Base-by-base conservation (phyloP, 192 early-diverging fungal genomes). In the Dispira parvispora region DNA sequence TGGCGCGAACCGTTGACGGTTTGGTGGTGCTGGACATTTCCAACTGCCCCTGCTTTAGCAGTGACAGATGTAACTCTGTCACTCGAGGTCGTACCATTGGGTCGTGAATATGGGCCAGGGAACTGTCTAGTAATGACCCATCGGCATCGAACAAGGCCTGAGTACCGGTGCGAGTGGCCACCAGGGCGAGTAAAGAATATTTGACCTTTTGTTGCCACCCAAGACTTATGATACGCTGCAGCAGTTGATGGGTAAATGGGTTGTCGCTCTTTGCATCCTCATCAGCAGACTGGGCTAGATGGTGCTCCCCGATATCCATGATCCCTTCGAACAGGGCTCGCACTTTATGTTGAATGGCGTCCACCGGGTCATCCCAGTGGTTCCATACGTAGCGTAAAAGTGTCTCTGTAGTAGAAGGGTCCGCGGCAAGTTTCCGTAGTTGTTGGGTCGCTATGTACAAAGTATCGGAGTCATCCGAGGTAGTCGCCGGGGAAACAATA, bases 311-410 rank as follows among this genome's bases (percentile, higher is more conserved):
- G 21, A 52, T 52, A 9, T 20, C 50, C 10, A 52, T 26, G 10
- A 52, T n/a, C 13, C 21, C 50, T 52, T 52, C 50, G 18, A 52
- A 52, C n/a, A 52, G 26, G 8, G 50, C 50, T 1, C 50, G 50
- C 10, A 52, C 50, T n/a, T 52, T 52, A 26, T 52, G 50, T 26
- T 52, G 50, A 52, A 52, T 20, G 18, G 50, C 50, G 3, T 18
- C 50, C 50, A 52, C 26, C 0, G 50, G 50, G 18, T 26, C 26
- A 52, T 52, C 50, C 50, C 50, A 52, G 26, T 25, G 26, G 18
- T 52, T 52, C 50, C 50, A 52, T 26, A 52, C 50, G 50, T 52
- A 52, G 9, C 26, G 18, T 26, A 52, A 26, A 11, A 52, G 50
- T 2, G 26, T 26, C n/a, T 52, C 50, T 2, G 18, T 38, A 38